phyloP scores from a whole-genome alignment of 2,329 filamentous ascomycete species.

The Tricladium varicosporioides region DNA sequence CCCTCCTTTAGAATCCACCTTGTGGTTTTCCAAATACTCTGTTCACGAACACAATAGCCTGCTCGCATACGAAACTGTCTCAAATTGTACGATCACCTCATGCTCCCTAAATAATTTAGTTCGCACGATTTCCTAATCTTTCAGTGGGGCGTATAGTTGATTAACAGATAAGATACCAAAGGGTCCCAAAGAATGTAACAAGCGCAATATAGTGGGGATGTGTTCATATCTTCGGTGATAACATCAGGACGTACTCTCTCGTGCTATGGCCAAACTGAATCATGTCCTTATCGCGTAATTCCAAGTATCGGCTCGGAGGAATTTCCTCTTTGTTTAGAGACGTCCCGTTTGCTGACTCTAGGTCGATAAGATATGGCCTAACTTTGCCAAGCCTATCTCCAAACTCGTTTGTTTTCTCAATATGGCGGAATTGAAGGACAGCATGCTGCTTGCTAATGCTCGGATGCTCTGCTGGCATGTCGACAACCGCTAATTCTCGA shows the following conservation, averaged over 20 bases:
- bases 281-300: slow-evolving; percentile 86
- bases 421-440: slow-evolving; percentile 86
- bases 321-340: slow-evolving; percentile 73
- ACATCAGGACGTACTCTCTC: slow-evolving; percentile 94
- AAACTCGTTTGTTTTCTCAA: slow-evolving; percentile 80
- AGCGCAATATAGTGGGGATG: background rate
- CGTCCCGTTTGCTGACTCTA: slow-evolving; percentile 92
- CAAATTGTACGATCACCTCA: too few species aligned
- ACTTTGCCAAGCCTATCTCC: slow-evolving; percentile 79
- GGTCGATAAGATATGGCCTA: slow-evolving; percentile 86
- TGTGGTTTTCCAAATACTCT: too few species aligned
- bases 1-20: too few species aligned
- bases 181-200: too few species aligned
- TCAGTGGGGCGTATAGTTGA: too few species aligned
- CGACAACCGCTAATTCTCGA: slow-evolving; percentile 75
- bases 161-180: too few species aligned
- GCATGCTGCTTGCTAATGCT: slow-evolving; percentile 96
- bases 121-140: too few species aligned
- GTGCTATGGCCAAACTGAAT: slow-evolving; percentile 84
- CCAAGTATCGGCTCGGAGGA: slow-evolving; percentile 76
- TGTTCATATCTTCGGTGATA: slow-evolving; percentile 44
- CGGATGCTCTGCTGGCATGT: slow-evolving; percentile 82
- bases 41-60: too few species aligned
- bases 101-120: too few species aligned
- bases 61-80: too few species aligned